Percentiles rank a stretch among this genome's conserved stretches.
Conservation (phyloP, 2,329 filamentous ascomycete genomes). For the Zymoseptoria ardabiliae region DNA sequence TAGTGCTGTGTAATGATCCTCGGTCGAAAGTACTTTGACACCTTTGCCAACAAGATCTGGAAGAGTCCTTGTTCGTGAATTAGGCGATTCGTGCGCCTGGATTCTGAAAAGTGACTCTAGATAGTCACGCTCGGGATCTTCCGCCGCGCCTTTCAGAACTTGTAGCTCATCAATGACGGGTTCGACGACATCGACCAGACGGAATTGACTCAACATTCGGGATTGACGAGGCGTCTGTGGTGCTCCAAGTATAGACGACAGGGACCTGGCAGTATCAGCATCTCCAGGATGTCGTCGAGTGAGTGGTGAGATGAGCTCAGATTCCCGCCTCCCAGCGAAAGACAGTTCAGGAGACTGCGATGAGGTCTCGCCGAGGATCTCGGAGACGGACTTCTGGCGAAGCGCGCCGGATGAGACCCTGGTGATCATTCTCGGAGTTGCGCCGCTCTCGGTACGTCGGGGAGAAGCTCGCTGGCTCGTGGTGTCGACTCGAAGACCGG, state of each 20-base stretch:
- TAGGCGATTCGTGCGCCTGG: slow-evolving; percentile 50
- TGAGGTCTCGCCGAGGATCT: slow-evolving; percentile 58
- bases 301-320: slow-evolving; percentile 28
- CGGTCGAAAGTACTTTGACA: slow-evolving; percentile 82
- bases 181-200: slow-evolving; percentile 2
- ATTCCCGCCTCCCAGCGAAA: slow-evolving; percentile 4
- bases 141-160: slow-evolving; percentile 39
- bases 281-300: slow-evolving; percentile 36
- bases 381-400: slow-evolving; percentile 64
- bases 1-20: slow-evolving; percentile 74
- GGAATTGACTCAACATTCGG: slow-evolving; percentile 5
- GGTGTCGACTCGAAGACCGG: slow-evolving; percentile 19
- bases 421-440: slow-evolving; percentile 48
- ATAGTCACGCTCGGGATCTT: slow-evolving; percentile 49
- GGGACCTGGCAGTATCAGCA: background rate
- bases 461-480: slow-evolving; percentile 7
- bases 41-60: slow-evolving; percentile 71
- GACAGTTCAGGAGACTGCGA: slow-evolving; percentile 9
- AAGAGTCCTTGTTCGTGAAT: slow-evolving; percentile 44
- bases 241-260: background rate
- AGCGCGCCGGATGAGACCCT: slow-evolving; percentile 63
- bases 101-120: slow-evolving; percentile 54
- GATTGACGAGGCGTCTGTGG: slow-evolving; percentile 5
- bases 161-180: slow-evolving; percentile 24
- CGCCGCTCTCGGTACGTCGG: slow-evolving; percentile 4